phyloP scores from a whole-genome alignment of 306 rosid genomes.

The Rosa lucieae region DNA sequence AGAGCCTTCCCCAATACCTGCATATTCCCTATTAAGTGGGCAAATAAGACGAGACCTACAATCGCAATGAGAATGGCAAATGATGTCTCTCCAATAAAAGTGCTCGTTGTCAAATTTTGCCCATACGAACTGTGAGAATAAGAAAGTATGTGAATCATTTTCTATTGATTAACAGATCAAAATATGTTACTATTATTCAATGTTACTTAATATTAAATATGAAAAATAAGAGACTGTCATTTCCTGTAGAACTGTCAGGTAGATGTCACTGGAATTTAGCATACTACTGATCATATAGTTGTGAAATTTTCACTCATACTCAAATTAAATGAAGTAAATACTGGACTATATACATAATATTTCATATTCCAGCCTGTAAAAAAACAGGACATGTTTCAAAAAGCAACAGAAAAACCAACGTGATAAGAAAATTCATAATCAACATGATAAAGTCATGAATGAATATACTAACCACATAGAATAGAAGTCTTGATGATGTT shows the following conservation, averaged over 20 bases:
- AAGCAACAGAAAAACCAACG: not conserved
- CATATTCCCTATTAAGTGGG: constrained; percentile 98
- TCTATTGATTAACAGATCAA: not conserved
- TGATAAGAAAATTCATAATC: not conserved
- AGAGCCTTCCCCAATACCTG: constrained; percentile 53
- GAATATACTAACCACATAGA: not conserved
- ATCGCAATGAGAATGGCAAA: constrained; percentile 94
- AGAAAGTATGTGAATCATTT: constrained; percentile 15
- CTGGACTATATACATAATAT: not conserved
- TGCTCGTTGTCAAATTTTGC: constrained; percentile 80
- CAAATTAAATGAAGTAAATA: not conserved
- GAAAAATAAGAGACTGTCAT: not conserved
- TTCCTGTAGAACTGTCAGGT: not conserved
- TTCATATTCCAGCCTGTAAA: not conserved
- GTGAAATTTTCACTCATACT: not conserved
- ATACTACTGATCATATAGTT: not conserved
- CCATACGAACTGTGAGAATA: constrained; percentile 84
- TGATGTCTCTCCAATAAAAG: constrained; percentile 88
- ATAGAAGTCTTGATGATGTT: not conserved
- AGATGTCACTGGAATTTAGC: not conserved
- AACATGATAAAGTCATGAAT: not conserved
- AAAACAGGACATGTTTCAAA: not conserved
- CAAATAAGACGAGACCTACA: constrained; percentile 89
- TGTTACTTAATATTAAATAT: constrained; percentile 5
- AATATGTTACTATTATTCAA: not conserved